Percentiles rank a stretch among this genome's conserved stretches.
Evolutionary conservation across 495 filamentous ascomycete species (phyloP).

Genomic region (Tuber microsphaerosporum): DNA sequence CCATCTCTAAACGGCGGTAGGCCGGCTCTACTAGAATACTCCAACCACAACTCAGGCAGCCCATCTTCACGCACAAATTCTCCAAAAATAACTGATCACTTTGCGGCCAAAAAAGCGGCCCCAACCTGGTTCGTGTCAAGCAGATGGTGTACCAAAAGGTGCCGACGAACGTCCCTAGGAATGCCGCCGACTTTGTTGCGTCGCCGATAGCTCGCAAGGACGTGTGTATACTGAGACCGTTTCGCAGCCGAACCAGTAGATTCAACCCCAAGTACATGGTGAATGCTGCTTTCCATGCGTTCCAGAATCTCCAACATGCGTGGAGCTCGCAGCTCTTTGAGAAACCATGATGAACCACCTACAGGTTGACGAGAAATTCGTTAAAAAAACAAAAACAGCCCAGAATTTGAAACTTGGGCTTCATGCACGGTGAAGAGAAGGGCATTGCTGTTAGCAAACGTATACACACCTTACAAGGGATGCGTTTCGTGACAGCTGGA

Average conservation of each 20-base stretch:
- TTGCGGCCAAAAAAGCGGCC: constrained; percentile 57
- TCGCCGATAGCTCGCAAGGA: constrained; percentile 51
- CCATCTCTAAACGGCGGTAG: constrained; percentile 66
- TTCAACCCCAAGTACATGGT: constrained; percentile 76
- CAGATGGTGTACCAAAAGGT: constrained; percentile 88
- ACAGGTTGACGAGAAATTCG: constrained; percentile 16
- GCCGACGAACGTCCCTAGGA: constrained; percentile 72
- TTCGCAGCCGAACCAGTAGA: constrained; percentile 56
- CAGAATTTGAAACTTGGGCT: constrained; percentile 16
- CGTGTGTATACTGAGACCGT: constrained; percentile 44
- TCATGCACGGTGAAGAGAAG: background rate
- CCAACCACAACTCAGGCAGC: constrained; percentile 77
- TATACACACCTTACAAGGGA: constrained; percentile 60
- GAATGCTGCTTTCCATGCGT: constrained; percentile 68
- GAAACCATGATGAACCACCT: constrained; percentile 73
- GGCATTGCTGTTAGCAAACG: background rate
- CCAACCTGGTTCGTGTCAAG: constrained; percentile 69
- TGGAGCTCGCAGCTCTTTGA: constrained; percentile 73
- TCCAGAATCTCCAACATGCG: constrained; percentile 60
- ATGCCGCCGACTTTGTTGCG: constrained; percentile 67
- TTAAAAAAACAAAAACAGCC: background rate
- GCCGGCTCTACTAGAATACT: constrained; percentile 69
- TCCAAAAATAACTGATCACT: constrained; percentile 47
- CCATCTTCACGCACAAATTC: constrained; percentile 66
- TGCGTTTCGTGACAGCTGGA: constrained; percentile 62